Evolutionary conservation across 176 grass and related monocot species (phyloP).

Genomic region (Carex parvula): DNA sequence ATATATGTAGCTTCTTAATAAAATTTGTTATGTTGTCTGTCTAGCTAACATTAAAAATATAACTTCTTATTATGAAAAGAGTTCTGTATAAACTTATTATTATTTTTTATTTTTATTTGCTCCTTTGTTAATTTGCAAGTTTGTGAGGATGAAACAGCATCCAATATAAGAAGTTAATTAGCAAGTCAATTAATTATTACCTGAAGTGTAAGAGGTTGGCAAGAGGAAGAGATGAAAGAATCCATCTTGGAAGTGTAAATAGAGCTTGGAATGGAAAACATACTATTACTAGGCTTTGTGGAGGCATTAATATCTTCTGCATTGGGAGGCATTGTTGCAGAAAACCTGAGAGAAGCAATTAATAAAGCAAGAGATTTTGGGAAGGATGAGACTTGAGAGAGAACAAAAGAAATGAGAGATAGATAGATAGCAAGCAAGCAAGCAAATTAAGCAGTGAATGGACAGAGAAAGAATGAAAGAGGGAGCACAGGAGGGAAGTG

Average conservation of each 20-base stretch:
- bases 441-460: neutral
- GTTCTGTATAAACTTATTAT: neutral
- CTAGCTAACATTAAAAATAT: too few relatives aligned
- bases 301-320: slow-evolving; percentile 22
- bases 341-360: neutral
- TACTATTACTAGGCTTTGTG: neutral
- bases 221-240: slow-evolving; percentile 58
- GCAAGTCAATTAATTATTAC: slow-evolving; percentile 49
- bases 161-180: neutral
- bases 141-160: neutral
- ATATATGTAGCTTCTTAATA: neutral
- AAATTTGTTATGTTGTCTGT: neutral
- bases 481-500: neutral
- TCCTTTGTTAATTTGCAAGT: neutral
- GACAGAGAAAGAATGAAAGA: neutral
- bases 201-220: slow-evolving; percentile 70
- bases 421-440: neutral
- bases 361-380: neutral
- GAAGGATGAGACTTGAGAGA: neutral
- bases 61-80: neutral
- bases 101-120: neutral
- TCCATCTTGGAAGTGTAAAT: slow-evolving; percentile 49
- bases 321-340: slow-evolving; percentile 62
- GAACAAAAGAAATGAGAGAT: too few relatives aligned
- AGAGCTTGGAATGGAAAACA: neutral